Conservation (phyloP, 2,329 filamentous ascomycete genomes). For the Hypoxylon sp. region DNA sequence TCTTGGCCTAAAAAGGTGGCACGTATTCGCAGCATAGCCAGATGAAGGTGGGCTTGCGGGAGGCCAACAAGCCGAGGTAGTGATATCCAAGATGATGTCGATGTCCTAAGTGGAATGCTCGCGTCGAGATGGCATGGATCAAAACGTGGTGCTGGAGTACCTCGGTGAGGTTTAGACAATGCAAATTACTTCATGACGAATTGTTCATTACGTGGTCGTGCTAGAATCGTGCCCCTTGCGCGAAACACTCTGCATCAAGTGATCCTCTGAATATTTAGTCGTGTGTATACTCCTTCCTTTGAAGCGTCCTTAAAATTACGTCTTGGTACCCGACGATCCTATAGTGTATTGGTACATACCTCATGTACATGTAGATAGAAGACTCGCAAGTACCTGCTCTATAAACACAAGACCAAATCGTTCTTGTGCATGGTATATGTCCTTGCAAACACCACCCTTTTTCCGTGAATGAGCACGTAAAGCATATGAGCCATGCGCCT, state of each 20-base stretch:
- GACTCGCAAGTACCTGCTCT: neutral
- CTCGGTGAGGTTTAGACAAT: slow-evolving; percentile 39
- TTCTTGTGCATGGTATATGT: no score
- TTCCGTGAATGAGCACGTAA: neutral
- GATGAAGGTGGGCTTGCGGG: slow-evolving; percentile 15
- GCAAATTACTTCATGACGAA: slow-evolving; percentile 36
- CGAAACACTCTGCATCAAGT: neutral
- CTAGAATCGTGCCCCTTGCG: neutral
- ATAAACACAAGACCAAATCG: neutral
- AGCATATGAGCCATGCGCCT: neutral
- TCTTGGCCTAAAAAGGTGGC: slow-evolving; percentile 13
- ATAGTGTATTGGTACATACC: neutral
- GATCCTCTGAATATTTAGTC: neutral
- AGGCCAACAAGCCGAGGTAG: slow-evolving; percentile 29
- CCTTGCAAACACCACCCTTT: neutral
- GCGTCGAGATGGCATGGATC: slow-evolving; percentile 37
- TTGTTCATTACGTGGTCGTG: neutral
- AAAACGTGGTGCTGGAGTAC: slow-evolving; percentile 36
- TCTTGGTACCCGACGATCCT: neutral
- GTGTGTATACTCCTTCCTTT: neutral
- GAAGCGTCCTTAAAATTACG: neutral
- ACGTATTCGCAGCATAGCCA: slow-evolving; percentile 18
- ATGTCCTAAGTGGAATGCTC: slow-evolving; percentile 26
- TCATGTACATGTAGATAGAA: neutral
- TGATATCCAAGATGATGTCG: slow-evolving; percentile 37